Conservation (phyloP, 139 green algal genomes). For the Micractinium conductrix region DNA sequence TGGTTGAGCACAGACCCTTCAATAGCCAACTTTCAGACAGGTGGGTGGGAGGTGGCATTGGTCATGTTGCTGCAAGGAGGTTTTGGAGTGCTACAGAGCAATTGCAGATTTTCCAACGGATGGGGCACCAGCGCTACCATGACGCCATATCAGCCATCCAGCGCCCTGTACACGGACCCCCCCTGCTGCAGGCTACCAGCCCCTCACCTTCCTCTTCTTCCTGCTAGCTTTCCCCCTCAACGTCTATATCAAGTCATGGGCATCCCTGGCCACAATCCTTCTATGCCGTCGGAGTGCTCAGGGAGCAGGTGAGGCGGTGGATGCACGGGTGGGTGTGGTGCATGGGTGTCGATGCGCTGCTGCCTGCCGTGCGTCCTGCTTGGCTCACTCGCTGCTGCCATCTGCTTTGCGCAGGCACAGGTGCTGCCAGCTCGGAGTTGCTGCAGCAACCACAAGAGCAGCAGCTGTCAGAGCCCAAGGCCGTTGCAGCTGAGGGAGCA, state of each 20-base stretch:
- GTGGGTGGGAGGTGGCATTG: no score
- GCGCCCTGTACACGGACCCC: no score
- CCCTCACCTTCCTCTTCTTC: slow-evolving; percentile 41
- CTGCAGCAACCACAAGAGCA: background rate
- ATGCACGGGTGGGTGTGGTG: background rate
- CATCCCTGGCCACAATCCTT: slow-evolving; percentile 23
- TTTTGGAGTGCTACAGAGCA: no score
- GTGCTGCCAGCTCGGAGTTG: background rate
- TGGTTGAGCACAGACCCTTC: slow-evolving; percentile 38
- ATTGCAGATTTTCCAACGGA: no score
- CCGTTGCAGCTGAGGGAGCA: background rate
- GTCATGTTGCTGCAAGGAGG: no score
- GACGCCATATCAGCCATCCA: no score
- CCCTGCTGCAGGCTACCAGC: slow-evolving; percentile 46
- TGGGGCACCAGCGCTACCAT: no score
- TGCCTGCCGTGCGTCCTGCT: background rate
- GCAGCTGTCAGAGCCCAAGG: background rate
- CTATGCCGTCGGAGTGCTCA: slow-evolving; percentile 10
- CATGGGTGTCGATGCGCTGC: background rate
- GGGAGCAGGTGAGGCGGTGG: background rate
- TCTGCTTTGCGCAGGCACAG: background rate
- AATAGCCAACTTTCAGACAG: slow-evolving; percentile 52
- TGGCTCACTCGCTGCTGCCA: background rate
- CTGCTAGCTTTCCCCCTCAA: slow-evolving; percentile 45
- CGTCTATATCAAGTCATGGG: slow-evolving; percentile 38